phyloP scores from a whole-genome alignment of 768 basidiomycete species.

The Psilocybe cubensis region DNA sequence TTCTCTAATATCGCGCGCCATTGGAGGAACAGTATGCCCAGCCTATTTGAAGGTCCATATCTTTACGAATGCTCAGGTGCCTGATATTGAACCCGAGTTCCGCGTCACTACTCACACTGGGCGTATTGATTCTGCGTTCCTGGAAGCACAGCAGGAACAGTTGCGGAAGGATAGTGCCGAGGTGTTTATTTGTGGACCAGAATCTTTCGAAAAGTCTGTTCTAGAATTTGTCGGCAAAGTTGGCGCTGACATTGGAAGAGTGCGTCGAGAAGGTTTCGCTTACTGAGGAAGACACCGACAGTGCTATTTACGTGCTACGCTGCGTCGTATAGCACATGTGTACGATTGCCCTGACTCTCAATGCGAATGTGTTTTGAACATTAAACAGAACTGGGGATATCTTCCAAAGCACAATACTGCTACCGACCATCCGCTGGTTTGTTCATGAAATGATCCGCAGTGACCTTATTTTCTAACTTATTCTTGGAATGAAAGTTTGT shows the following conservation, averaged over 20 bases:
- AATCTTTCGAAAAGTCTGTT: slow-evolving; percentile 44
- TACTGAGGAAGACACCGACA: slow-evolving; percentile 11
- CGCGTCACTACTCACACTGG: slow-evolving; percentile 12
- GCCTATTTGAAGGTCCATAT: slow-evolving; percentile 40
- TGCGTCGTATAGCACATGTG: too few relatives aligned
- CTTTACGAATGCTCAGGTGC: slow-evolving; percentile 31
- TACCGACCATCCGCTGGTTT: background rate
- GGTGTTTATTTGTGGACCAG: slow-evolving; percentile 57
- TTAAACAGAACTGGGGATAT: too few relatives aligned
- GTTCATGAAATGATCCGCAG: background rate
- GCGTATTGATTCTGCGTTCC: slow-evolving; percentile 19
- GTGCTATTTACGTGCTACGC: too few relatives aligned
- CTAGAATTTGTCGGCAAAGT: slow-evolving; percentile 34
- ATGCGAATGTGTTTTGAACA: too few relatives aligned
- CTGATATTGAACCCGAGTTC: slow-evolving; percentile 1
- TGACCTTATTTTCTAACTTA: background rate
- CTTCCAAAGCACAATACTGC: too few relatives aligned
- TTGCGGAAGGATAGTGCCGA: slow-evolving; percentile 18
- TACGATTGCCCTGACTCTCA: too few relatives aligned
- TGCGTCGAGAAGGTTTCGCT: slow-evolving; percentile 32
- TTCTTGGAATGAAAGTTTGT: background rate
- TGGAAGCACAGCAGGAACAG: slow-evolving; percentile 26
- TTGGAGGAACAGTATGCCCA: slow-evolving; percentile 11
- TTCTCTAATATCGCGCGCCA: slow-evolving; percentile 39
- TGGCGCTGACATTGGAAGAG: slow-evolving; percentile 42